These are phyloP conservation scores for Aspergillus sp. DNA, from an alignment of 2,329 filamentous ascomycete species.

Conservation along the genomic window DNA sequence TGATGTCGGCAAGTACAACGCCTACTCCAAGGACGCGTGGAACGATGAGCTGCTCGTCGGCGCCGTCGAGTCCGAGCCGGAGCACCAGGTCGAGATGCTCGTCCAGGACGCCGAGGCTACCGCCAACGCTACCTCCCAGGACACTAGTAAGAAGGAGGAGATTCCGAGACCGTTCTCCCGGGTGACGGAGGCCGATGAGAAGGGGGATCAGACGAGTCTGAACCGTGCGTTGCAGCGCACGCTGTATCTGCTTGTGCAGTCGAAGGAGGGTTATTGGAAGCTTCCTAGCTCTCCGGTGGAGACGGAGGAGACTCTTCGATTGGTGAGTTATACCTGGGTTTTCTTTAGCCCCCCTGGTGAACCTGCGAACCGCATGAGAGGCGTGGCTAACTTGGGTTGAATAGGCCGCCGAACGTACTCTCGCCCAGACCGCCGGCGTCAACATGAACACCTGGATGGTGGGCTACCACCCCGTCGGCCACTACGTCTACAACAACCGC, in stretches of 20 bases:
- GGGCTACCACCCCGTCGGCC: constrained; percentile 82
- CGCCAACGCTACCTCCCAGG: constrained; percentile 39
- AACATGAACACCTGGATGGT: constrained; percentile 99
- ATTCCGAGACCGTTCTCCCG: constrained; percentile 71
- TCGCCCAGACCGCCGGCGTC: constrained; percentile 73
- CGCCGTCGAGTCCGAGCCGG: constrained; percentile 64
- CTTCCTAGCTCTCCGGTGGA: constrained; percentile 74
- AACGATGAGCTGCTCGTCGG: constrained; percentile 86
- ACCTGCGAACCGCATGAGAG: too few species aligned
- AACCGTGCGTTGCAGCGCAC: constrained; percentile 78
- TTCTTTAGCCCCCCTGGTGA: too few species aligned
- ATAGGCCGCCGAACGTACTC: constrained; percentile 77
- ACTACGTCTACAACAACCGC: constrained; percentile 63
- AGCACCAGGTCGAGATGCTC: constrained; percentile 65
- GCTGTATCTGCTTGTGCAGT: constrained; percentile 81
- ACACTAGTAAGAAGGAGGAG: constrained; percentile 56
- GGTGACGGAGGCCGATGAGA: constrained; percentile 73
- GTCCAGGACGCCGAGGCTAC: constrained; percentile 69
- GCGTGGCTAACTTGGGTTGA: neutral
- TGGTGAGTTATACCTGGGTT: constrained; percentile 61
- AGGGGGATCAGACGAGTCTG: constrained; percentile 72
- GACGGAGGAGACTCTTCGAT: constrained; percentile 73
- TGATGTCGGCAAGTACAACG: constrained; percentile 82
- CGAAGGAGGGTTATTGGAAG: constrained; percentile 68
- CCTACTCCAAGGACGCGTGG: constrained; percentile 74